Conservation (phyloP, 2,329 filamentous ascomycete genomes). For the Thelonectria blattea region DNA sequence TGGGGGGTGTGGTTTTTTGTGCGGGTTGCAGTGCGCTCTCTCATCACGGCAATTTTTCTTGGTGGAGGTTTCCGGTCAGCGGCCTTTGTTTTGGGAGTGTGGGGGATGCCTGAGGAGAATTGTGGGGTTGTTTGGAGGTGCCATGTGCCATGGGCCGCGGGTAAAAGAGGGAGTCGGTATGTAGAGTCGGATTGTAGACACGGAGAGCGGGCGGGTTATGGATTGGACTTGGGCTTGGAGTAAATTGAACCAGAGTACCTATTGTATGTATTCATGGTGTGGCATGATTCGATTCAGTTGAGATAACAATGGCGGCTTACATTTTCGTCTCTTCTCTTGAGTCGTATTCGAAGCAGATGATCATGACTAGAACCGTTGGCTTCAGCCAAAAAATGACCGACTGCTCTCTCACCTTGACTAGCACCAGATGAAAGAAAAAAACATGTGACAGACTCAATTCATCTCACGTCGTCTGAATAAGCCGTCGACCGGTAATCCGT, state of each 20-base stretch:
- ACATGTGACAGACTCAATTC: conserved; percentile 14
- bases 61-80: not conserved
- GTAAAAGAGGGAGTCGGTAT: too few species aligned
- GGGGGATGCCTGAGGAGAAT: conserved; percentile 15
- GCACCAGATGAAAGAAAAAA: not conserved
- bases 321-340: too few species aligned
- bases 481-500: not conserved
- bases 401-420: too few species aligned
- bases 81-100: not conserved
- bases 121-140: conserved; percentile 18
- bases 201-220: not conserved
- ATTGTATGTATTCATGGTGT: too few species aligned
- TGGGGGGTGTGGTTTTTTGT: too few species aligned
- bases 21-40: too few species aligned
- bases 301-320: too few species aligned
- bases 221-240: not conserved
- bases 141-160: conserved; percentile 19
- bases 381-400: too few species aligned
- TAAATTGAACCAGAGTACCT: too few species aligned
- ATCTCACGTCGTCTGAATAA: too few species aligned
- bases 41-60: not conserved
- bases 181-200: conserved; percentile 14
- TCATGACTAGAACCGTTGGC: not conserved
- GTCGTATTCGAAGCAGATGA: not conserved
- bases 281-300: too few species aligned